Conservation (phyloP, 306 rosid genomes). For the Gleditsia sinensis region DNA sequence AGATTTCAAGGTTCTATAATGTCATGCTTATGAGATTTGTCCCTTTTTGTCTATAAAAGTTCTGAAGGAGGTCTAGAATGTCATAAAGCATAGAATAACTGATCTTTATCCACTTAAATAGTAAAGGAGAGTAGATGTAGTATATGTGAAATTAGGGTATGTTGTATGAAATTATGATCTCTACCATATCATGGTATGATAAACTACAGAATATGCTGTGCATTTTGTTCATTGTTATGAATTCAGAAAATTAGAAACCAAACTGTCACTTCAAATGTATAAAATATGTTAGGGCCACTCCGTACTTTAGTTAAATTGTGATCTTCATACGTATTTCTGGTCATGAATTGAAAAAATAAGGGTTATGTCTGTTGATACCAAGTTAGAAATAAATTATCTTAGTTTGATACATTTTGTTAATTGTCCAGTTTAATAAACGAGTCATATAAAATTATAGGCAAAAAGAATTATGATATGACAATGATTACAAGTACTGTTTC, state of each 20-base stretch:
- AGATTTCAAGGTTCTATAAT: not conserved
- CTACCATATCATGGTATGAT: not conserved
- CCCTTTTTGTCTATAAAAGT: not conserved
- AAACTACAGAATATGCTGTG: not conserved
- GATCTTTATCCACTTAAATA: not conserved
- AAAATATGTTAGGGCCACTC: not conserved
- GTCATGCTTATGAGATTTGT: constrained; percentile 5
- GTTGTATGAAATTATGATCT: constrained; percentile 5
- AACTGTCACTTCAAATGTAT: not conserved
- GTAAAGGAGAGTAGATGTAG: not conserved
- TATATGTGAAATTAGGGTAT: not conserved
- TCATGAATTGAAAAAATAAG: not conserved
- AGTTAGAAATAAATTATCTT: not conserved
- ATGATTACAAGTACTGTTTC: constrained; percentile 13
- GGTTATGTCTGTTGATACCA: not conserved
- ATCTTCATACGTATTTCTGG: not conserved
- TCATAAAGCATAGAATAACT: not conserved
- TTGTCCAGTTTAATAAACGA: constrained; percentile 19
- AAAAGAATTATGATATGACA: not conserved
- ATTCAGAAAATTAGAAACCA: not conserved
- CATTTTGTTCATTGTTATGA: not conserved
- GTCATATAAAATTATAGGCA: not conserved
- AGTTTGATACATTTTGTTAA: not conserved
- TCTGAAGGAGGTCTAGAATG: constrained; percentile 15
- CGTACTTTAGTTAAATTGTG: not conserved